Evolutionary conservation across 257 asterid genomes (phyloP), one percentile per base, ranked within the genome.

Genomic region (Nemophila menziesii): DNA sequence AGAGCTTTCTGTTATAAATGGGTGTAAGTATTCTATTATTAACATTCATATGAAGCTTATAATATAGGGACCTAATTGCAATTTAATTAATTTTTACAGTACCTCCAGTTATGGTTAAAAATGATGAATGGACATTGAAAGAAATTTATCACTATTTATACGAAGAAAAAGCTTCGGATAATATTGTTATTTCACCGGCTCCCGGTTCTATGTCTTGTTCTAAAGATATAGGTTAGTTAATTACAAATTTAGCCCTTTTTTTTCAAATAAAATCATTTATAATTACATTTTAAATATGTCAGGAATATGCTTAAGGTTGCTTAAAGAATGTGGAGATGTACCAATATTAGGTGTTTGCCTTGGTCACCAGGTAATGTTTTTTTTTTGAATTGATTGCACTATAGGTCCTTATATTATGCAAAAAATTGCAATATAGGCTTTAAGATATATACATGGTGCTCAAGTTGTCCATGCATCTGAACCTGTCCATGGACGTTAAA

Each of bases 281-380:
- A 45, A 18, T 29, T 33, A 18, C n/a, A 18, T 38, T 36, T 48
- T 54, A 20, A 49, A 57, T 34, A 40, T 63, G 54, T 55, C 77
- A 90, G 99, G 99, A 61, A 77, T 90, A 64, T 85, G 96, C 73
- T 75, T 67, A 44, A 74, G 92, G 70, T 67, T 90, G 74, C 76
- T 90, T 71, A 77, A 54, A 23, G 94, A 90, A 65, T 85, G 96
- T 68, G 60, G 56, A 49, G 99, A 81, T 64, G 81, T 90, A 65
- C 96, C 99, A 18, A 79, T 90, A 56, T 76, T 85, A 68, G 99
- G 99, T 17, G 84, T 90, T 57, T 90, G 99, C 71, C 96, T 90
- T 55, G 99, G 99, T 29, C 99, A 90, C 72, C 99, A 90, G 96
- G 99, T 90, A 63, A n/a, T n/a, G 45, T 44, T 44, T 29, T 40